A percentile compares a stretch with the other conserved stretches of the same genome.
Conservation (phyloP, 129 eudicot genomes). For the Artemisia tridentata region DNA sequence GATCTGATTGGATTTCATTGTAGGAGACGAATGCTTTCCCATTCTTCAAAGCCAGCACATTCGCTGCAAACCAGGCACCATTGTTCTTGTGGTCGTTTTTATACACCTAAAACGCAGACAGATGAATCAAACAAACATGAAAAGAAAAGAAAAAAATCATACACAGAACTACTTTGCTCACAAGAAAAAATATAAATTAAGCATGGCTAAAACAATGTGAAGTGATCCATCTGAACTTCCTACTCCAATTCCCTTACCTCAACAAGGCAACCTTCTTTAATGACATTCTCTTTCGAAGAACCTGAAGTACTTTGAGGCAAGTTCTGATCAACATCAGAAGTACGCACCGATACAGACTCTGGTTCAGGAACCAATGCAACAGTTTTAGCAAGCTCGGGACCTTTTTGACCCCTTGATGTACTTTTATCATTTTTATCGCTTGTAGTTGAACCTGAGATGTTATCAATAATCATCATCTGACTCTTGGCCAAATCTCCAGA, state of each 20-base stretch:
- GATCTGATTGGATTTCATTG: constrained; percentile 54
- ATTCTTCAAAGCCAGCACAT: constrained; percentile 49
- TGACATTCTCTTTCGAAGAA: constrained; percentile 31
- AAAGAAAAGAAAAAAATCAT: constrained; percentile 10
- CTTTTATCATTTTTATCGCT: constrained; percentile 30
- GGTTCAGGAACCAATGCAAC: constrained; percentile 38
- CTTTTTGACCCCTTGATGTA: constrained; percentile 22
- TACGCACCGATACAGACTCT: constrained; percentile 26
- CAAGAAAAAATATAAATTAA: background rate
- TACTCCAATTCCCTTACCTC: constrained; percentile 53
- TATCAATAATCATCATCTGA: constrained; percentile 28
- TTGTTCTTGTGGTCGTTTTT: constrained; percentile 48
- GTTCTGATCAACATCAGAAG: constrained; percentile 25
- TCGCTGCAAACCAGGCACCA: constrained; percentile 80
- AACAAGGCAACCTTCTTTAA: constrained; percentile 65
- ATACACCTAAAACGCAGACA: constrained; percentile 53
- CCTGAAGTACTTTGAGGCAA: constrained; percentile 23
- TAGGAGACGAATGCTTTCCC: constrained; percentile 71
- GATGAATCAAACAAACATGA: background rate
- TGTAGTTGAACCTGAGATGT: constrained; percentile 28
- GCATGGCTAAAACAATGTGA: background rate
- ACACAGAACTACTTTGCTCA: background rate
- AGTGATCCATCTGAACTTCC: constrained; percentile 8
- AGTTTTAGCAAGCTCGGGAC: constrained; percentile 33
- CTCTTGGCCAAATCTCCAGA: constrained; percentile 28